Percentiles rank a stretch among this genome's conserved stretches.
Evolutionary conservation across 2,329 filamentous ascomycete genomes (phyloP).

Genomic region (Aspergillus floridensis): DNA sequence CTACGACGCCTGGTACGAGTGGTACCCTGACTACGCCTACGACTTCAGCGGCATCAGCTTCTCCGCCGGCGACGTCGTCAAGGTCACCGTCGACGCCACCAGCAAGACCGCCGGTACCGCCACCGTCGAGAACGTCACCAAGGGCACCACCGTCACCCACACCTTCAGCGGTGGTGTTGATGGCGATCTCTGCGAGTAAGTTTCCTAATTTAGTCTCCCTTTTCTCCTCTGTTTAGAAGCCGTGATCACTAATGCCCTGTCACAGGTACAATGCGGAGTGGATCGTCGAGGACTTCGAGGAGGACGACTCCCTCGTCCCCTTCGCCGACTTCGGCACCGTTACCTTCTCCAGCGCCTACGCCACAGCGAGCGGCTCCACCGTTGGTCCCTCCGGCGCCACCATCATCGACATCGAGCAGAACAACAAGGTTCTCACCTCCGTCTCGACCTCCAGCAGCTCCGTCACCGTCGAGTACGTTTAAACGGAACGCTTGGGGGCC

Average conservation of each 20-base stretch:
- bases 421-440: slow-evolving; percentile 35
- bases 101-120: slow-evolving; percentile 45
- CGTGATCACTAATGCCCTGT: background rate
- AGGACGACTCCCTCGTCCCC: slow-evolving; percentile 37
- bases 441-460: slow-evolving; percentile 17
- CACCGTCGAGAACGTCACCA: slow-evolving; percentile 51
- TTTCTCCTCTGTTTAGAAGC: background rate
- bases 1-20: slow-evolving; percentile 61
- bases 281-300: slow-evolving; percentile 50
- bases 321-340: slow-evolving; percentile 51
- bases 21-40: slow-evolving; percentile 57
- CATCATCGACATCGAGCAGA: slow-evolving; percentile 49
- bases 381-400: slow-evolving; percentile 40
- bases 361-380: slow-evolving; percentile 28
- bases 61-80: slow-evolving; percentile 45
- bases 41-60: slow-evolving; percentile 51
- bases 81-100: slow-evolving; percentile 42
- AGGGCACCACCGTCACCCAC: slow-evolving; percentile 31
- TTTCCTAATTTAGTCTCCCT: no score
- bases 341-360: slow-evolving; percentile 45
- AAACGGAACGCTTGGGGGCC: background rate
- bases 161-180: slow-evolving; percentile 42
- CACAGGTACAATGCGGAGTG: slow-evolving; percentile 55
- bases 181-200: slow-evolving; percentile 49
- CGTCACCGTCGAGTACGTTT: slow-evolving; percentile 30